Evolutionary conservation across 148 eudicot genomes (phyloP), one percentile per base, ranked within the genome.

Genomic region (Agrostemma githago): DNA sequence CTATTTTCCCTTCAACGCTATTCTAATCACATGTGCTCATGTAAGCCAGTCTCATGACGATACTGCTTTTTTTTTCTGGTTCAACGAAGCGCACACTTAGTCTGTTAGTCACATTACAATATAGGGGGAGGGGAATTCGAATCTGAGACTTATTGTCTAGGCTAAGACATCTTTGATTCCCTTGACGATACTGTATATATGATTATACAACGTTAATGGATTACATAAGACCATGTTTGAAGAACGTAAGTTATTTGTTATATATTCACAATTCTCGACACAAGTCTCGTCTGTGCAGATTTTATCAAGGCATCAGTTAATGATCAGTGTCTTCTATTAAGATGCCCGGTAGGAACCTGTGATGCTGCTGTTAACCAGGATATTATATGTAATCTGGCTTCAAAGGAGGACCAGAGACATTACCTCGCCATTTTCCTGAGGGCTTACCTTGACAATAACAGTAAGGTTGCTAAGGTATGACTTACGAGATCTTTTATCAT

Each of bases 331-430:
- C 44, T 74, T 14, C 1, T 46, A 21, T 46, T 74, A 61, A 64
- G 70, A 62, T 79, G 82, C 66, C 82, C 78, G 1, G 20, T 19
- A 5, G 10, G 6, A 21, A 20, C 19, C 5, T 79, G 82, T 53
- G 17, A 4, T 5, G 38, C 70, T 70, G 60, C 64, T 17, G 70
- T 74, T 21, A 48, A 44, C 37, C 65, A 3, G 17, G 78, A 70
- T 40, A 54, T 74, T 41, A 54, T 74, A 9, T 9, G 44, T 54
- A 20, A 21, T 48, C 78, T 79, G 38, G 82, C 74, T 20, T 74
- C 74, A 1, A 21, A 70, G 38, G 58, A 11, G 37, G 74, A 69
- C n/a, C 70, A 41, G 53, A 15, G 62, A 6, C 19, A 2, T 19
- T 62, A 69, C 65, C 8, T 5, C 3, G 39, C 6, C 40, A 14